Conservation (phyloP, 305 asterid genomes). For the Rubia balearica region DNA sequence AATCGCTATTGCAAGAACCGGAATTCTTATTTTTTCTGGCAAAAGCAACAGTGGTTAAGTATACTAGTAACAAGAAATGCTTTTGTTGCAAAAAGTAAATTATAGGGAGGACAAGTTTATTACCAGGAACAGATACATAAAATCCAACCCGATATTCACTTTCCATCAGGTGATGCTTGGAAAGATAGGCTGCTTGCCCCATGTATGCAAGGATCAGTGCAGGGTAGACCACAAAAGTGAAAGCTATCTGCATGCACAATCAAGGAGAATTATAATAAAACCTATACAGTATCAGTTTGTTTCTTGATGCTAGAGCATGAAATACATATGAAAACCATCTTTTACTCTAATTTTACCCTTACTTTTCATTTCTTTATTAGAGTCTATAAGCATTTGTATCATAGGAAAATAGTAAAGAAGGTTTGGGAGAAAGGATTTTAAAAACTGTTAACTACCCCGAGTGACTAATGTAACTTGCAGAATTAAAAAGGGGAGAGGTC, state of each 20-base stretch:
- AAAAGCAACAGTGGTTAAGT: not conserved
- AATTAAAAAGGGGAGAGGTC: too few relatives aligned
- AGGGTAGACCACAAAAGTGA: constrained; percentile 78
- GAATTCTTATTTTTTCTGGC: constrained; percentile 70
- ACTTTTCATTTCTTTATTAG: not conserved
- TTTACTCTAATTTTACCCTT: not conserved
- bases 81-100: constrained; percentile 1
- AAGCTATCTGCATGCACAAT: constrained; percentile 53
- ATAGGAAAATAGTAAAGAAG: not conserved
- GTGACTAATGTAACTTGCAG: too few relatives aligned
- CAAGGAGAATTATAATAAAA: not conserved
- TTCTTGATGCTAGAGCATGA: too few relatives aligned
- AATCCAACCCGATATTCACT: constrained; percentile 71
- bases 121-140: constrained; percentile 91
- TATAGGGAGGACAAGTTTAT: constrained; percentile 8
- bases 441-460: too few relatives aligned
- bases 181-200: constrained; percentile 98
- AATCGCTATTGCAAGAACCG: constrained; percentile 81
- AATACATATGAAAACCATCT: not conserved
- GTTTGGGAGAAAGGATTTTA: too few relatives aligned
- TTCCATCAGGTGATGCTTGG: constrained; percentile 63
- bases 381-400: not conserved
- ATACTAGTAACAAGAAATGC: not conserved
- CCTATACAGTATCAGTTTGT: not conserved
- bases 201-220: constrained; percentile 85